Base-by-base conservation (phyloP, 2,329 filamentous ascomycete genomes). In the Laburnicola sp. region DNA sequence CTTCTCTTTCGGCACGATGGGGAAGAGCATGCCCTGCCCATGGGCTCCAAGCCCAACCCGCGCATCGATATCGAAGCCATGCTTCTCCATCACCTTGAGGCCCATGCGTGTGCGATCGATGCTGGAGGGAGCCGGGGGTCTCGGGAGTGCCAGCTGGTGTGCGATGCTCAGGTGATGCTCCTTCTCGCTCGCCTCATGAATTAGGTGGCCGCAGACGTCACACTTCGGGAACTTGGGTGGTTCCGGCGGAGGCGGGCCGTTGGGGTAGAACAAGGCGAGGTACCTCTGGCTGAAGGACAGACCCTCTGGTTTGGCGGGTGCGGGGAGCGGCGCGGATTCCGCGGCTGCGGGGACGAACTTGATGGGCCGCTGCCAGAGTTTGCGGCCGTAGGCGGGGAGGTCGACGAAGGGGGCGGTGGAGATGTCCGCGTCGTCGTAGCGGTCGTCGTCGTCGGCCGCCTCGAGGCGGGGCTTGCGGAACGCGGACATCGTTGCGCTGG, bases 1-100 rank as follows among this genome's bases (percentile, higher is more conserved):
- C 73, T 96, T 96, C 48, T 81, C 76, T 51, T 79, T 81, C 1
- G 83, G 76, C 67, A 91, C 91, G 56, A 97, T 78, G 1, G 92
- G 92, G 58, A 85, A 86, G 35, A 86, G 79, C 53, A 90, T 86
- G 2, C 92, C 92, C 63, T 80, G 75, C 0, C 88, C 86, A 2
- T 76, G 74, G 7, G 81, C 81, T 0, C 92, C 92, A 0, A 97
- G 78, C 0, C 92, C 92, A 11, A 76, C 72, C 2, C 90, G 78
- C 26, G 83, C 78, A 70, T 92, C 88, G 0, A 88, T 86, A 60
- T 92, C 86, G 84, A 87, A 92, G 26, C 88, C 88, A 51, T 87
- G 81, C 0, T 82, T 78, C 45, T 83, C 77, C 28, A 92, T 79
- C 26, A 87, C 82, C 4, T 81, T 76, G 5, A 91, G 75, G 0